Percentiles rank a stretch among this genome's conserved stretches.
Conservation (phyloP, 306 rosid genomes). For the Trifolium repens region DNA sequence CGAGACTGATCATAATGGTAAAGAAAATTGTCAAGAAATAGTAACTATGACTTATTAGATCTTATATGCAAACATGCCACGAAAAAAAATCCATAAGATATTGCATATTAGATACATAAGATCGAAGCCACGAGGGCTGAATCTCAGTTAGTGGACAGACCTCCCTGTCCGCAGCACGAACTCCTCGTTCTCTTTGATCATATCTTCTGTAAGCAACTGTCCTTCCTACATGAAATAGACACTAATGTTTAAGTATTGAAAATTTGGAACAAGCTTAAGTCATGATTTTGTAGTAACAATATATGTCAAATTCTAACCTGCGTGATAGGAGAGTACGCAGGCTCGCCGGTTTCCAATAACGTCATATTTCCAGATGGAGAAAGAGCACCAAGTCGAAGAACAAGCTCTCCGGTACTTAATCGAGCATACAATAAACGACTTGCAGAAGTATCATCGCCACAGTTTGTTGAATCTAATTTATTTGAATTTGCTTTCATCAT, state of each 20-base stretch:
- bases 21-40: slow-evolving; percentile 50
- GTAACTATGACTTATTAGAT: slow-evolving; percentile 4
- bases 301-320: slow-evolving; percentile 80
- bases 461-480: slow-evolving; percentile 43
- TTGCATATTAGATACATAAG: too few relatives aligned
- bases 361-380: slow-evolving; percentile 58
- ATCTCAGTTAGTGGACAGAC: slow-evolving; percentile 49
- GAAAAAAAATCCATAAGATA: background rate
- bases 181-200: slow-evolving; percentile 93
- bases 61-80: slow-evolving; percentile 31
- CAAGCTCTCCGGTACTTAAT: slow-evolving; percentile 73
- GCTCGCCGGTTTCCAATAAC: slow-evolving; percentile 94
- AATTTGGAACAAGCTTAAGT: slow-evolving; percentile 33
- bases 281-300: slow-evolving; percentile 15
- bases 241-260: slow-evolving; percentile 37
- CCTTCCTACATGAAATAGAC: slow-evolving; percentile 68
- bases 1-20: slow-evolving; percentile 73
- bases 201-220: slow-evolving; percentile 90
- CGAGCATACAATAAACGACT: slow-evolving; percentile 68
- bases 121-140: background rate
- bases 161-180: slow-evolving; percentile 96
- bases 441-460: slow-evolving; percentile 42
- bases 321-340: slow-evolving; percentile 79
- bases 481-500: slow-evolving; percentile 62
- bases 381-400: slow-evolving; percentile 86